phyloP scores from a whole-genome alignment of 2,329 filamentous ascomycete species.

The Fusarium sp. region DNA sequence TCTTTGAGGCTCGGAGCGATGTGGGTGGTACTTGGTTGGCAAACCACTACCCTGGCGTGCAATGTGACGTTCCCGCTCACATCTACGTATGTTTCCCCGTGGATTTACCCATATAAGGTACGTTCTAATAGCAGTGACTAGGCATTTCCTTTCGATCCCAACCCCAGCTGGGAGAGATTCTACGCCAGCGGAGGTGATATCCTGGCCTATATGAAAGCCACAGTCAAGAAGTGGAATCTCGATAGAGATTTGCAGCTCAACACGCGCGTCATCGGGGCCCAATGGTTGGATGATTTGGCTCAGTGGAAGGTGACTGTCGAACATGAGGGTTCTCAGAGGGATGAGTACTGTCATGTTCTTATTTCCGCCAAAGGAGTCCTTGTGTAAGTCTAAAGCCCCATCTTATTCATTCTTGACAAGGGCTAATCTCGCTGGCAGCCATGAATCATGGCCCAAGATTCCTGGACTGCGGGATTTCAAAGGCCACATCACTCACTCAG shows the following conservation, averaged over 20 bases:
- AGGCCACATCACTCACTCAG: slow-evolving; percentile 37
- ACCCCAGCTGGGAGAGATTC: slow-evolving; percentile 68
- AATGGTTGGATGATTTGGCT: slow-evolving; percentile 33
- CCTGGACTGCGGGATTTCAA: slow-evolving; percentile 36
- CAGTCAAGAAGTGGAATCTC: slow-evolving; percentile 58
- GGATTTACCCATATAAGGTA: neutral
- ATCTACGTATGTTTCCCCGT: slow-evolving; percentile 26
- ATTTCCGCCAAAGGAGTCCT: slow-evolving; percentile 41
- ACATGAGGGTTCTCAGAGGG: slow-evolving; percentile 16
- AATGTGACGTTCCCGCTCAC: slow-evolving; percentile 38
- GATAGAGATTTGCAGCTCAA: slow-evolving; percentile 52
- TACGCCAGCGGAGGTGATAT: slow-evolving; percentile 71
- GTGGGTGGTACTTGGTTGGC: slow-evolving; percentile 52
- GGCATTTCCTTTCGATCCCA: slow-evolving; percentile 66
- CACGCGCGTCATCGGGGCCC: slow-evolving; percentile 46
- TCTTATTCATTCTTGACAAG: fast-evolving
- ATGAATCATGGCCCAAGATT: slow-evolving; percentile 40
- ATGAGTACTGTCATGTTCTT: slow-evolving; percentile 38
- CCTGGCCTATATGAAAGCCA: slow-evolving; percentile 62
- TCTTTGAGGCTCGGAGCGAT: slow-evolving; percentile 48
- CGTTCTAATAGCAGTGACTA: slow-evolving; percentile 10
- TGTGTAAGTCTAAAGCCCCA: slow-evolving; percentile 22
- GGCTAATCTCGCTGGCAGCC: slow-evolving; percentile 12
- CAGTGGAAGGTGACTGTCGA: slow-evolving; percentile 41
- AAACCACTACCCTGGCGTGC: slow-evolving; percentile 44